Base-by-base conservation (phyloP, 1,139 yeast species). In the Zygosaccharomyces sapae region DNA sequence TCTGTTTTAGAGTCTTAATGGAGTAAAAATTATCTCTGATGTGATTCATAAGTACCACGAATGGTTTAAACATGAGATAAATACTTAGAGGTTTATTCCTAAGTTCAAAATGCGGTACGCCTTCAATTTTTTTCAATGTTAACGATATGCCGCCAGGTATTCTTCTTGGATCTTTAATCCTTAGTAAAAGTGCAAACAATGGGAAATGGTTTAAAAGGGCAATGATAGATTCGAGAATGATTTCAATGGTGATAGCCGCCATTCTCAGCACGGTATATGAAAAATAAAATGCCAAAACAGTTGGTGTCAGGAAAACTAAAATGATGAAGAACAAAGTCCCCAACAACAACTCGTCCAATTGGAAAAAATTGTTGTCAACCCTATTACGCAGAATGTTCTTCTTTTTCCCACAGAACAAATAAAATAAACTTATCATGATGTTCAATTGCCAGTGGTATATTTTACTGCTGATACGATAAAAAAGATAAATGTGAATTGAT, bases 261-360 rank as follows among this genome's bases (percentile, higher is more conserved):
- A 88, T 61, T 45, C 90, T 70, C 8, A 82, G 69, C 0, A 76
- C 55, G 19, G 88, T 85, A 65, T 88, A 92, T 41, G 84, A 79
- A 33, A 82, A 61, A 62, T 94, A 92, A 62, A 90, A 92, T 33
- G 94, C 94, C 60, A 84, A 67, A 3, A 88, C 85, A 0, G 99
- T 92, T 1, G 98, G 98, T 44, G 89, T 67, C 40, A 94, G 70
- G 55, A 89, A 86, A 0, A 85, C 69, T 51, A 88, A 70, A 13
- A 90, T 79, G 52, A 94, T 88, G 68, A 92, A 92, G 29, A 92
- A 67, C 49, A 94, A 75, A 0, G 96, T 92, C 0, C 98, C 98
- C 64, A 92, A 70, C 45, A 94, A 71, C 49, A 92, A 72, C 61
- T 90, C 96, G 63, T 92, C 97, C 33, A 90, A 71, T 50, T 86